Conservation (phyloP, 371 early-diverging fungal genomes). For the Actinomortierella ambigua region DNA sequence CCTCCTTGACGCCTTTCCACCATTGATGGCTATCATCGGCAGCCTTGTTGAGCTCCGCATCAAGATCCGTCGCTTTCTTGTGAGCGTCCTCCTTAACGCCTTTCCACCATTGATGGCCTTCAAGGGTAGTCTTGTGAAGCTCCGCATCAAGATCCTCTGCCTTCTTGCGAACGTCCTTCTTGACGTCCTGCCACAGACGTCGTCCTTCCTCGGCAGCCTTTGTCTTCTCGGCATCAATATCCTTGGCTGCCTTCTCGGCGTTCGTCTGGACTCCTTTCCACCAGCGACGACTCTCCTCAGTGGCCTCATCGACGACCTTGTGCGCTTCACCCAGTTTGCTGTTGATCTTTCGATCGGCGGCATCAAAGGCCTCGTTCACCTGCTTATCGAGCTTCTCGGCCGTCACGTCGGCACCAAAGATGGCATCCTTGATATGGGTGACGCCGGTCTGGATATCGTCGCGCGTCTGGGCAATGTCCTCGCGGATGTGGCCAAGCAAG, state of each 20-base stretch:
- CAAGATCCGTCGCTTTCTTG: neutral
- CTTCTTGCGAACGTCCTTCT: too few relatives aligned
- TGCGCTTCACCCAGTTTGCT: too few relatives aligned
- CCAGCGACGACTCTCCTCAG: constrained; percentile 19
- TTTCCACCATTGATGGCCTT: constrained; percentile 6
- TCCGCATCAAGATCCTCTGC: too few relatives aligned
- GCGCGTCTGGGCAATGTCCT: constrained; percentile 27
- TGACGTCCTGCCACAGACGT: too few relatives aligned
- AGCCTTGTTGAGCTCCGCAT: neutral
- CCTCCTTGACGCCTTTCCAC: constrained; percentile 8
- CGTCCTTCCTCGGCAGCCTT: too few relatives aligned
- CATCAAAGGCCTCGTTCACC: neutral
- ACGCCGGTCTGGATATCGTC: constrained; percentile 15
- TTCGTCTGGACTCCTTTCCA: constrained; percentile 9
- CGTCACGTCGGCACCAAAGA: constrained; percentile 1
- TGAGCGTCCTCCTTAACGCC: neutral
- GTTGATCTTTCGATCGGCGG: neutral
- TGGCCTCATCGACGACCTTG: constrained; percentile 3
- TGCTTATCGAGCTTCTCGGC: neutral
- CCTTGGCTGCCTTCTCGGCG: constrained; percentile 26
- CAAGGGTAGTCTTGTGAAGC: neutral
- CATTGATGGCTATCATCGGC: neutral
- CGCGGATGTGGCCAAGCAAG: constrained; percentile 25
- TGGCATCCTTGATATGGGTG: constrained; percentile 10
- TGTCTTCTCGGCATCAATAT: too few relatives aligned